phyloP scores from a whole-genome alignment of 495 filamentous ascomycete species.

The Talaromyces stipitatus region DNA sequence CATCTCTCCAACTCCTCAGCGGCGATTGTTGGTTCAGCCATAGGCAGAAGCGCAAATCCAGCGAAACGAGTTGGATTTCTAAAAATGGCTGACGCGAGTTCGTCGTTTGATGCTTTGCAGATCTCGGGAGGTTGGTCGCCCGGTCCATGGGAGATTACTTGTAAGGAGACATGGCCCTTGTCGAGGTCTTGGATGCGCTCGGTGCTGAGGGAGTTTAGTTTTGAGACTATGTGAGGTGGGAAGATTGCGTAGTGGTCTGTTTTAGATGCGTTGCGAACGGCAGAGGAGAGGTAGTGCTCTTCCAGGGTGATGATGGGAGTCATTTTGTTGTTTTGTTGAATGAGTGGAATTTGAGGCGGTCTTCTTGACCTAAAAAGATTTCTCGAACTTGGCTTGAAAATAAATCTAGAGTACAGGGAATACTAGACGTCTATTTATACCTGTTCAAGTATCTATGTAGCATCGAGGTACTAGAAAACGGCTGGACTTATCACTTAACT shows the following conservation, averaged over 20 bases:
- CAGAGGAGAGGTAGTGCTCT: conserved; percentile 48
- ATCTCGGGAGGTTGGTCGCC: conserved; percentile 17
- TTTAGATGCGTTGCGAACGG: conserved; percentile 12
- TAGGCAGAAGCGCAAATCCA: conserved; percentile 48
- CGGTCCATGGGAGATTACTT: conserved; percentile 49
- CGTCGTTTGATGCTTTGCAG: conserved; percentile 43
- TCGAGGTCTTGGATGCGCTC: conserved; percentile 46
- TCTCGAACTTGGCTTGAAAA: neutral
- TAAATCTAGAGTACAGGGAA: neutral
- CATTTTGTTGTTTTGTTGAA: conserved; percentile 6
- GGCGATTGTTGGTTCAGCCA: conserved; percentile 34
- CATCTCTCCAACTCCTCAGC: conserved; percentile 41
- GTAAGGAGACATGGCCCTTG: conserved; percentile 39
- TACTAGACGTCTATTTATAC: neutral
- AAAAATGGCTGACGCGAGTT: conserved; percentile 41
- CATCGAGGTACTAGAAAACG: neutral
- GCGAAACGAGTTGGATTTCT: conserved; percentile 38
- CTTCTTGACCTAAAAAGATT: neutral
- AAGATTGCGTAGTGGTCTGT: conserved; percentile 11
- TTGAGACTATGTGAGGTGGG: conserved; percentile 17
- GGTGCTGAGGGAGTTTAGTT: conserved; percentile 29
- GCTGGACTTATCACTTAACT: no score
- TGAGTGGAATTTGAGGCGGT: neutral
- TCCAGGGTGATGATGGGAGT: conserved; percentile 47
- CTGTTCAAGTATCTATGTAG: neutral